A percentile compares a stretch with the other conserved stretches of the same genome.
Conservation (phyloP, 2,329 filamentous ascomycete species). For the Paradendryphiella salina region DNA sequence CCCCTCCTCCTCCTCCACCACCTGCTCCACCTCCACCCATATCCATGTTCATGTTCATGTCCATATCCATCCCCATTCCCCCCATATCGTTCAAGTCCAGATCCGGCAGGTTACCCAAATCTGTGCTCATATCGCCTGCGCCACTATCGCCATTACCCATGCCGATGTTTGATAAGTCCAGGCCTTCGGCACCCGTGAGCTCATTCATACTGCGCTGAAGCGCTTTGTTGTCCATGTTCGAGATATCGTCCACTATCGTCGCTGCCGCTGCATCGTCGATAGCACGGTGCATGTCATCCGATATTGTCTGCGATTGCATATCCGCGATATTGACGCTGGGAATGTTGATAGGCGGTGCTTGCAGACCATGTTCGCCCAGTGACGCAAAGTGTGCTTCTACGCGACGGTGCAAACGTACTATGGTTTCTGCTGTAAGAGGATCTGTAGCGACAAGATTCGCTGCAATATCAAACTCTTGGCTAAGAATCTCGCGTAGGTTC, state of each 20-base stretch:
- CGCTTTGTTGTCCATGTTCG: conserved; percentile 39
- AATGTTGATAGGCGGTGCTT: conserved; percentile 33
- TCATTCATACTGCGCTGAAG: conserved; percentile 40
- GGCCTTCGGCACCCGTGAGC: conserved; percentile 30
- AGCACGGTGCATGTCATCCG: conserved; percentile 40
- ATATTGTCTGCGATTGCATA: conserved; percentile 33
- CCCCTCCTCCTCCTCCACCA: too few species aligned
- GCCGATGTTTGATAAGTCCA: conserved; percentile 39
- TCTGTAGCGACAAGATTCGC: conserved; percentile 62
- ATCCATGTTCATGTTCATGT: conserved; percentile 35
- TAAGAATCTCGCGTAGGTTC: conserved; percentile 64
- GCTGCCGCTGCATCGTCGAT: conserved; percentile 45
- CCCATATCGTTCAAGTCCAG: conserved; percentile 39
- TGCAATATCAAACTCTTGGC: conserved; percentile 61
- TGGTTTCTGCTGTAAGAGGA: conserved; percentile 60
- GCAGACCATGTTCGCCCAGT: conserved; percentile 29
- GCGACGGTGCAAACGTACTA: conserved; percentile 64
- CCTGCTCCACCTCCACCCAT: conserved; percentile 32
- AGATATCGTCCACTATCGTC: conserved; percentile 36
- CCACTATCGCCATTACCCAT: conserved; percentile 33
- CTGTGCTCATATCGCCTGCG: conserved; percentile 26
- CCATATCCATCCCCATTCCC: conserved; percentile 36
- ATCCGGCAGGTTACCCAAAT: conserved; percentile 32
- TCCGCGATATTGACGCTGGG: conserved; percentile 34
- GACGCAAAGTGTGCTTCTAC: conserved; percentile 65